Percentiles rank a stretch among this genome's conserved stretches.
These are phyloP conservation scores for Syzygium malaccense DNA, from an alignment of 441 rosid genomes.

Conservation along the genomic window DNA sequence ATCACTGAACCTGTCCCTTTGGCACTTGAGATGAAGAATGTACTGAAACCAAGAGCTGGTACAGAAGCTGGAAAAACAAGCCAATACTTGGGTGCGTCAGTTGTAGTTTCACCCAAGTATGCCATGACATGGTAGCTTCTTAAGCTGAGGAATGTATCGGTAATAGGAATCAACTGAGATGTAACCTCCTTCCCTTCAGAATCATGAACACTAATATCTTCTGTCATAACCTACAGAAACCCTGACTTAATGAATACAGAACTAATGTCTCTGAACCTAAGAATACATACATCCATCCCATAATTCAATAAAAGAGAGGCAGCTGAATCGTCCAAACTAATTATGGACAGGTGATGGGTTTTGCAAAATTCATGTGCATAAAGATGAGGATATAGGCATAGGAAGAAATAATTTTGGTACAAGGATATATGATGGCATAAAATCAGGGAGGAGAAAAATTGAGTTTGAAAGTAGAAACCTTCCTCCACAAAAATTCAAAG, in stretches of 20 bases:
- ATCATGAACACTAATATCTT: slow-evolving; percentile 59
- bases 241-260: neutral
- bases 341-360: neutral
- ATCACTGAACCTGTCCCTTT: slow-evolving; percentile 49
- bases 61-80: slow-evolving; percentile 76
- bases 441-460: neutral
- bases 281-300: neutral
- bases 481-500: neutral
- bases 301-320: neutral
- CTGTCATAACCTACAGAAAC: slow-evolving; percentile 55
- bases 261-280: neutral
- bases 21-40: slow-evolving; percentile 65
- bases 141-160: slow-evolving; percentile 42
- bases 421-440: neutral
- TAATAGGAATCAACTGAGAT: slow-evolving; percentile 76
- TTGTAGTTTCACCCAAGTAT: slow-evolving; percentile 65
- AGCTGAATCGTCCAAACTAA: neutral
- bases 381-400: neutral
- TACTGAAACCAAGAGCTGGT: slow-evolving; percentile 94
- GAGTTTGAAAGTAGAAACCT: neutral
- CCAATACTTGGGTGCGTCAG: slow-evolving; percentile 69
- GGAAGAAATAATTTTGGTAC: neutral
- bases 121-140: slow-evolving; percentile 78
- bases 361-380: neutral
- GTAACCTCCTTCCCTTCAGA: slow-evolving; percentile 78